A percentile compares a stretch with the other conserved stretches of the same genome.
Conservation (phyloP, 2,329 filamentous ascomycete species). For the Stagonosporopsis cucurbitacearum region DNA sequence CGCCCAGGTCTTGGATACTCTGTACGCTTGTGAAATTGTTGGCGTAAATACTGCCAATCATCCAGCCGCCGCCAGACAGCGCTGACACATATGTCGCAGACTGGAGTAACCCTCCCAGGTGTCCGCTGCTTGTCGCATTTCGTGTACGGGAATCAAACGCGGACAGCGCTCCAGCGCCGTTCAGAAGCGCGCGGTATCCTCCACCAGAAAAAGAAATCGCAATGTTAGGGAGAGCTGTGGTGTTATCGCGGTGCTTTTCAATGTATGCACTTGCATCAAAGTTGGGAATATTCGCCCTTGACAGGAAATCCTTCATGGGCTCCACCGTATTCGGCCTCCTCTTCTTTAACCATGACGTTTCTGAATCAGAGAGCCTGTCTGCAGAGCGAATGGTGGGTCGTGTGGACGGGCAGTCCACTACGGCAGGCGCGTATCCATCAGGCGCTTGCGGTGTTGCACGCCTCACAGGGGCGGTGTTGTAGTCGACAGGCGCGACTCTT, state of each 20-base stretch:
- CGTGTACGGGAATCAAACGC: constrained; percentile 78
- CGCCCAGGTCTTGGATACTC: constrained; percentile 57
- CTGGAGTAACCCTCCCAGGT: constrained; percentile 82
- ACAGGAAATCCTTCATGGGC: constrained; percentile 77
- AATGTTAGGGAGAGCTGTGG: constrained; percentile 68
- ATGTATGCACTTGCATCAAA: constrained; percentile 82
- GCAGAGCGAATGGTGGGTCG: constrained; percentile 73
- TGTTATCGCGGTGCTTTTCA: constrained; percentile 62
- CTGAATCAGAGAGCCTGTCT: constrained; percentile 67
- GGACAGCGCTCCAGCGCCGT: constrained; percentile 78
- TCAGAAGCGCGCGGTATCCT: constrained; percentile 85
- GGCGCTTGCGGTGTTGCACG: constrained; percentile 63
- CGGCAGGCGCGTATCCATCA: constrained; percentile 73
- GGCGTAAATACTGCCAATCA: constrained; percentile 78
- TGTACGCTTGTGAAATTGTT: constrained; percentile 79
- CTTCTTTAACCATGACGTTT: constrained; percentile 74
- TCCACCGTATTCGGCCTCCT: constrained; percentile 75
- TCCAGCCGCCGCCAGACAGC: constrained; percentile 83
- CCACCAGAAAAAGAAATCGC: constrained; percentile 82
- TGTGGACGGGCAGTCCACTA: constrained; percentile 71
- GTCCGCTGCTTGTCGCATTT: constrained; percentile 66
- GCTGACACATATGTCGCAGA: constrained; percentile 80
- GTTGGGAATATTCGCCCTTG: constrained; percentile 72
- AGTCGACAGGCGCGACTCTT: constrained; percentile 25
- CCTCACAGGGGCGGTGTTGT: constrained; percentile 32